Evolutionary conservation across 352 stramenopile genomes (phyloP).

Genomic region (Phytophthora crassamura): DNA sequence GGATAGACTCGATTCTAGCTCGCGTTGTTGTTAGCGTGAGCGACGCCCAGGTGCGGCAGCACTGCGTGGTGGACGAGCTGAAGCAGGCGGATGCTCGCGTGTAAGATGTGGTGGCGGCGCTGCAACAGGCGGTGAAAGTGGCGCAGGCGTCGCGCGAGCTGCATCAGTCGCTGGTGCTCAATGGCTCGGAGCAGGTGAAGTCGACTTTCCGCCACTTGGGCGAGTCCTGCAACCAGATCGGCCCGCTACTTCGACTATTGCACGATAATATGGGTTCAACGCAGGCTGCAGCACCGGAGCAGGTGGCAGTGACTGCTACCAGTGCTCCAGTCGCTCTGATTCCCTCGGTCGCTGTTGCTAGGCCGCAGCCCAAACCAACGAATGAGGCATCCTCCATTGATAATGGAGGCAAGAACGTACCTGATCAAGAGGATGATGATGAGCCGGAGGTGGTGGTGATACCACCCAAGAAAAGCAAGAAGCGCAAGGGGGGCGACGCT

Average conservation of each 20-base stretch:
- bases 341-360: background rate
- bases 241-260: conserved; percentile 25
- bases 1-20: conserved; percentile 26
- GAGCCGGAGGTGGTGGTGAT: conserved; percentile 24
- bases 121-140: conserved; percentile 24
- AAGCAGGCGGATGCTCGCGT: conserved; percentile 7
- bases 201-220: conserved; percentile 26
- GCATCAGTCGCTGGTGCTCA: conserved; percentile 22
- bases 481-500: conserved; percentile 22
- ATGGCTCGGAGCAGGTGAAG: no score
- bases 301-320: no score
- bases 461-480: conserved; percentile 16
- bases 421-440: conserved; percentile 13
- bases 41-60: conserved; percentile 26
- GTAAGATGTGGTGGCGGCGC: conserved; percentile 18
- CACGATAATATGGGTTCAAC: conserved; percentile 17
- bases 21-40: conserved; percentile 23
- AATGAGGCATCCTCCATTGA: no score
- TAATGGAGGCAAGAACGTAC: conserved; percentile 17
- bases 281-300: no score
- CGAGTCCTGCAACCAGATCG: conserved; percentile 30
- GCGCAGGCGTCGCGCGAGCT: conserved; percentile 27
- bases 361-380: conserved; percentile 2
- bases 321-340: background rate
- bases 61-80: conserved; percentile 32